Conservation (phyloP, 768 basidiomycete species). For the Panaeolus papilionaceus region DNA sequence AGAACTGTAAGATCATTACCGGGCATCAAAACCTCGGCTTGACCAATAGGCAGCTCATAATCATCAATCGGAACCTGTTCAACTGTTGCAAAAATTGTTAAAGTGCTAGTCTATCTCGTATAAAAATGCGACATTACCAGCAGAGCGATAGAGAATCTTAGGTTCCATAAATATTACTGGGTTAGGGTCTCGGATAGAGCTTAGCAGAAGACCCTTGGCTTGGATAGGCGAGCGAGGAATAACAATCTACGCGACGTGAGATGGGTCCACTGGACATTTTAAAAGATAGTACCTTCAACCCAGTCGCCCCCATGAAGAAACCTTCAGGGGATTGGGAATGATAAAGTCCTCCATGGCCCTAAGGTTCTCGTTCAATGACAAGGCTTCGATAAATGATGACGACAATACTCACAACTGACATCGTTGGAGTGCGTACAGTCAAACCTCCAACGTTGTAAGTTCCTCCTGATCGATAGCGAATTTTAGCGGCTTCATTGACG, state of each 20-base stretch:
- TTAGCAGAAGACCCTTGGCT: slow-evolving; percentile 90
- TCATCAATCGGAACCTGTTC: slow-evolving; percentile 95
- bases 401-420: slow-evolving; percentile 74
- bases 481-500: slow-evolving; percentile 95
- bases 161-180: slow-evolving; percentile 97
- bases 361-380: slow-evolving; percentile 9
- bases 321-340: slow-evolving; percentile 97
- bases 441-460: slow-evolving; percentile 82
- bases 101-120: not conserved
- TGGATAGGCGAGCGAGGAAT: slow-evolving; percentile 94
- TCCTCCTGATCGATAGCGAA: slow-evolving; percentile 88
- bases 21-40: slow-evolving; percentile 74
- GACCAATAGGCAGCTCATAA: slow-evolving; percentile 81
- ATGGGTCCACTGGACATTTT: not conserved
- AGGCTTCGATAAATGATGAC: not conserved
- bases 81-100: slow-evolving; percentile 45
- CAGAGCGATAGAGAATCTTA: slow-evolving; percentile 90
- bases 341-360: slow-evolving; percentile 87
- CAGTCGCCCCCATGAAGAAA: slow-evolving; percentile 90
- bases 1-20: slow-evolving; percentile 90
- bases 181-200: slow-evolving; percentile 90
- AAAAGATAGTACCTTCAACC: slow-evolving; percentile 70
- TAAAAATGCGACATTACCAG: slow-evolving; percentile 50
- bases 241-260: slow-evolving; percentile 60
- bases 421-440: slow-evolving; percentile 85